phyloP scores from a whole-genome alignment of 768 basidiomycete species.

The Paxillus involutus region DNA sequence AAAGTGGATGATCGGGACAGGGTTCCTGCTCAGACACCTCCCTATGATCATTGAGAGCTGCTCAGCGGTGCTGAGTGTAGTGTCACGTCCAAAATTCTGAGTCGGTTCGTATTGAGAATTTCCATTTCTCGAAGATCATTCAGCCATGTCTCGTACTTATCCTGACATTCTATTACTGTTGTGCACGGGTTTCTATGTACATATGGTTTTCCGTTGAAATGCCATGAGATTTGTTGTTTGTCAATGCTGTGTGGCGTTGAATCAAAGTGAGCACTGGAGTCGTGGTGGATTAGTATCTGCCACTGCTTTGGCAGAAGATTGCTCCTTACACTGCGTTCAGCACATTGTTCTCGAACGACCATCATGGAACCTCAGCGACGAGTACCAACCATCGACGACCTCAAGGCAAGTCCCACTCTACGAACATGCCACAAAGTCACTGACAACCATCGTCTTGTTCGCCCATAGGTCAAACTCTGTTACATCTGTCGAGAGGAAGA shows the following conservation, averaged over 20 bases:
- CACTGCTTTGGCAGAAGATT: too few species aligned
- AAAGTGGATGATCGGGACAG: conserved; percentile 47
- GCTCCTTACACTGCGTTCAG: too few species aligned
- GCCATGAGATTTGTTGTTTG: conserved; percentile 4
- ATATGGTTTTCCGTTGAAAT: conserved; percentile 19
- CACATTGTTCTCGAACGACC: conserved; percentile 1
- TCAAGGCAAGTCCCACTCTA: conserved; percentile 22
- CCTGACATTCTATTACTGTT: background rate
- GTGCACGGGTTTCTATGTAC: conserved; percentile 13
- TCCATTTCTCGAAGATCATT: background rate
- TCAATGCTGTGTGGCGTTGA: background rate
- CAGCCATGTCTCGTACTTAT: background rate
- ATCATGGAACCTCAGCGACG: conserved; percentile 24
- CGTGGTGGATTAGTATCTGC: too few species aligned
- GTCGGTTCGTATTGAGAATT: conserved; percentile 6
- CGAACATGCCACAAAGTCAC: background rate
- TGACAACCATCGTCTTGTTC: conserved; percentile 3
- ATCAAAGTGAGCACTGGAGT: too few species aligned
- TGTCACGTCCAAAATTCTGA: background rate
- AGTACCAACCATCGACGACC: conserved; percentile 35
- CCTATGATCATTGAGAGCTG: conserved; percentile 49
- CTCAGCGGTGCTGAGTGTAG: background rate
- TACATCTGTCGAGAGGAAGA: conserved; percentile 84
- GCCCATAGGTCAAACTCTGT: conserved; percentile 62
- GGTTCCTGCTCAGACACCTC: conserved; percentile 50